Conservation (phyloP, 1,284 basidiomycete species). For the Xerocomus nothofagi region DNA sequence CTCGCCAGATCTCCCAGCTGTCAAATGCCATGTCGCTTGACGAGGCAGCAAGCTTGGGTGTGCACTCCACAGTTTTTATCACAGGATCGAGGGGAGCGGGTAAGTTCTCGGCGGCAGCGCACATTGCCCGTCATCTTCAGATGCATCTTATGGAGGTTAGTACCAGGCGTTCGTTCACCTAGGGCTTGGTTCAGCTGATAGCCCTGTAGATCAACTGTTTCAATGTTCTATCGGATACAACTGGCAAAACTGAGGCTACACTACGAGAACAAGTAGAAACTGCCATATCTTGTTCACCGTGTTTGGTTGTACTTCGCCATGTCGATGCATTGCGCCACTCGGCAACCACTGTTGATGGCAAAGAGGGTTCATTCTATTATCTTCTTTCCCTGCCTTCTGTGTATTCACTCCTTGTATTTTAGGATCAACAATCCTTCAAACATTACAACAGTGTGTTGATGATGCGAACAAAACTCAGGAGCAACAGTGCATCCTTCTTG, state of each 20-base stretch:
- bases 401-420: conserved; percentile 1
- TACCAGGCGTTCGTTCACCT: not conserved
- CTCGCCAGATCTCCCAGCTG: conserved; percentile 49
- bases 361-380: conserved; percentile 45
- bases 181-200: not conserved
- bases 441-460: conserved; percentile 68
- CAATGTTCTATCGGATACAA: conserved; percentile 80
- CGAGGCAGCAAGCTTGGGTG: conserved; percentile 55
- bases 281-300: conserved; percentile 81
- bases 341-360: conserved; percentile 63
- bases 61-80: conserved; percentile 68
- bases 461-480: conserved; percentile 51
- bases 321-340: conserved; percentile 82
- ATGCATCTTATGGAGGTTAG: conserved; percentile 81
- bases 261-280: conserved; percentile 79
- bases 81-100: conserved; percentile 76
- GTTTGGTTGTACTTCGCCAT: conserved; percentile 81
- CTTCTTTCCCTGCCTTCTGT: not conserved
- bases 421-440: conserved; percentile 62
- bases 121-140: conserved; percentile 65
- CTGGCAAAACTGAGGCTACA: conserved; percentile 76
- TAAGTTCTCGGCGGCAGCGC: conserved; percentile 61
- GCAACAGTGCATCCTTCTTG: conserved; percentile 74
- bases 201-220: conserved; percentile 80
- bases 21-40: conserved; percentile 56